These are phyloP conservation scores for Warburgia ugandensis DNA, from an alignment of 164 flowering plant genomes.

Conservation along the genomic window DNA sequence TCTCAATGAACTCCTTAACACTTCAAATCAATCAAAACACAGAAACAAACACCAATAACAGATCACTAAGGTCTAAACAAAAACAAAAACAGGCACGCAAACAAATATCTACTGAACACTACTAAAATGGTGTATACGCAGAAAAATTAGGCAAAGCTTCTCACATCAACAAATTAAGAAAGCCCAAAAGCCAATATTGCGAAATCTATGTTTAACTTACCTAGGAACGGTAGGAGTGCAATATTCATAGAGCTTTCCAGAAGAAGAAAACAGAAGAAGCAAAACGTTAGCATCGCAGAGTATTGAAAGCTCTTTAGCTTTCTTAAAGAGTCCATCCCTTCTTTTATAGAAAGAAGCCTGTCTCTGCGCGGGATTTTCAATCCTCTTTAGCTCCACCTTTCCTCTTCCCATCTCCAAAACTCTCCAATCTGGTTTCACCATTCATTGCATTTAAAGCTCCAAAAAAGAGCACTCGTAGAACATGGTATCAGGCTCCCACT, in stretches of 20 bases:
- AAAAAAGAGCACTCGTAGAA: too few relatives aligned
- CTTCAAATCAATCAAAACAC: background rate
- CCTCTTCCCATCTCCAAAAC: slow-evolving; percentile 49
- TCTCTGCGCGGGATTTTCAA: slow-evolving; percentile 39
- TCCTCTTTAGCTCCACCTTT: slow-evolving; percentile 42
- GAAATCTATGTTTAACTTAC: too few relatives aligned
- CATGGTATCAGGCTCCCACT: too few relatives aligned
- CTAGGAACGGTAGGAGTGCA: slow-evolving; percentile 11
- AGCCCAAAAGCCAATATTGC: too few relatives aligned
- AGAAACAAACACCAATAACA: background rate
- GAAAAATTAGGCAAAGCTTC: too few relatives aligned
- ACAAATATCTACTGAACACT: too few relatives aligned
- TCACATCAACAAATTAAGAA: too few relatives aligned
- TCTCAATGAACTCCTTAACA: slow-evolving; percentile 7
- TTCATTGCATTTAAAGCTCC: too few relatives aligned
- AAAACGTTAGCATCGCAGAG: too few relatives aligned
- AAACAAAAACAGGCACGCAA: background rate
- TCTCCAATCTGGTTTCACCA: too few relatives aligned
- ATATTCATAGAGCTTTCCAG: slow-evolving; percentile 36
- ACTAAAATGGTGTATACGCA: too few relatives aligned
- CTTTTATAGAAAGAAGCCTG: slow-evolving; percentile 53
- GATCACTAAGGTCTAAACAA: background rate
- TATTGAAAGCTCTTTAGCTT: slow-evolving; percentile 44
- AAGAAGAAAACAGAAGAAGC: too few relatives aligned
- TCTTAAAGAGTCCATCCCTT: slow-evolving; percentile 38